These are phyloP conservation scores for Penicillium tannophilum DNA, from an alignment of 495 filamentous ascomycete genomes.

Conservation along the genomic window DNA sequence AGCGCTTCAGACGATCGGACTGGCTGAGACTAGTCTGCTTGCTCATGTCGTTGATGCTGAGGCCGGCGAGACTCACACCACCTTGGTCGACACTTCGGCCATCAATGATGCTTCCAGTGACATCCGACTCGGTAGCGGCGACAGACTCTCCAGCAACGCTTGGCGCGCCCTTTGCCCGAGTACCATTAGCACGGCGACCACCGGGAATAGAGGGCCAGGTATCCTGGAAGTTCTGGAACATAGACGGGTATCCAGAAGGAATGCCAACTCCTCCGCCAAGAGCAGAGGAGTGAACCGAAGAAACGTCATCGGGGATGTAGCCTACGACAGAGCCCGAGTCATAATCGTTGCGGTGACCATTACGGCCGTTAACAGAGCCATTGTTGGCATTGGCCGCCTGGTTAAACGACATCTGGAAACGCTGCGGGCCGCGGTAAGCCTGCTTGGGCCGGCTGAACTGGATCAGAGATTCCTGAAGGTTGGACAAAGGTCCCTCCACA, in stretches of 20 bases:
- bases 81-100: constrained; percentile 76
- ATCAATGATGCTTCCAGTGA: constrained; percentile 68
- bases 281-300: constrained; percentile 90
- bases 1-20: constrained; percentile 78
- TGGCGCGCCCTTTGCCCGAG: constrained; percentile 63
- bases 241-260: constrained; percentile 82
- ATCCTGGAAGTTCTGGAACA: constrained; percentile 93
- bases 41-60: constrained; percentile 72
- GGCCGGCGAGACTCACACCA: constrained; percentile 80
- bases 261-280: constrained; percentile 81
- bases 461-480: constrained; percentile 89
- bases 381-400: constrained; percentile 59
- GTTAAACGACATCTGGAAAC: constrained; percentile 83
- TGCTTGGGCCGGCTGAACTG: constrained; percentile 95
- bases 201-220: constrained; percentile 81
- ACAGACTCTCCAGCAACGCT: constrained; percentile 90
- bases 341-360: constrained; percentile 67
- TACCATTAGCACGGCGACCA: constrained; percentile 61
- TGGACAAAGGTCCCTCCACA: constrained; percentile 94
- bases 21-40: constrained; percentile 85
- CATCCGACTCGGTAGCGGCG: constrained; percentile 85
- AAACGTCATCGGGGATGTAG: constrained; percentile 97
- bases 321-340: constrained; percentile 87
- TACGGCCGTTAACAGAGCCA: constrained; percentile 51
- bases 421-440: constrained; percentile 86